phyloP scores from a whole-genome alignment of 2,329 filamentous ascomycete genomes.

The Paraphoma chrysanthemicola region DNA sequence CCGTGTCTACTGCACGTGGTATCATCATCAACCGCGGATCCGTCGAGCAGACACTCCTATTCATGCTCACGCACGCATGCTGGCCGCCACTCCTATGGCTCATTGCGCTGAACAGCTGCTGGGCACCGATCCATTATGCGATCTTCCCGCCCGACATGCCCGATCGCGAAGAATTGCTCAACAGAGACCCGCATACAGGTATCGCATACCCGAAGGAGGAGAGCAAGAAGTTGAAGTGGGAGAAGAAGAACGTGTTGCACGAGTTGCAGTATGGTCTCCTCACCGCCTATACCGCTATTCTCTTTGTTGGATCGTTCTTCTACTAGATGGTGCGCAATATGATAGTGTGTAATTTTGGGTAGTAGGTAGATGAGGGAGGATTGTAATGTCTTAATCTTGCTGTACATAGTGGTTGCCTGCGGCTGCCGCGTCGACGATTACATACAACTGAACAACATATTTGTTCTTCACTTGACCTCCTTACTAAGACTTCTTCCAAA shows the following conservation, averaged over 20 bases:
- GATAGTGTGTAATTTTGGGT: too few relatives aligned
- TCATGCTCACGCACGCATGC: conserved; percentile 13
- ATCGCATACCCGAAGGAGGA: conserved; percentile 11
- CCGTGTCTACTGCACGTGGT: conserved; percentile 4
- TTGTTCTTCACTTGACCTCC: too few relatives aligned
- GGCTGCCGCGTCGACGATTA: too few relatives aligned
- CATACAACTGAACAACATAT: too few relatives aligned
- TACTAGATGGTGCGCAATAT: neutral
- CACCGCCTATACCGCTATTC: conserved; percentile 6
- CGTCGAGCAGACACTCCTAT: conserved; percentile 6
- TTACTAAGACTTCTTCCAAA: too few relatives aligned
- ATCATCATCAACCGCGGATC: conserved; percentile 13
- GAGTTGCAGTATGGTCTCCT: conserved; percentile 9
- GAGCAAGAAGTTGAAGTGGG: conserved; percentile 7
- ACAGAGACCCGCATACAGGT: conserved; percentile 5
- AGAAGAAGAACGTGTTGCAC: conserved; percentile 9
- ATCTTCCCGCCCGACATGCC: conserved; percentile 12
- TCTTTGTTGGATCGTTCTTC: conserved; percentile 10
- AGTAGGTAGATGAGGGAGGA: too few relatives aligned
- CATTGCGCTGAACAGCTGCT: conserved; percentile 6
- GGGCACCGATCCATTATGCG: conserved; percentile 10
- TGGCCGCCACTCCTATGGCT: conserved; percentile 12
- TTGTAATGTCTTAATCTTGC: too few relatives aligned
- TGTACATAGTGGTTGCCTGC: too few relatives aligned
- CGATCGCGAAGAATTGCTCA: conserved; percentile 8